Conservation (phyloP, 352 stramenopile species). For the Pythium coloratum region DNA sequence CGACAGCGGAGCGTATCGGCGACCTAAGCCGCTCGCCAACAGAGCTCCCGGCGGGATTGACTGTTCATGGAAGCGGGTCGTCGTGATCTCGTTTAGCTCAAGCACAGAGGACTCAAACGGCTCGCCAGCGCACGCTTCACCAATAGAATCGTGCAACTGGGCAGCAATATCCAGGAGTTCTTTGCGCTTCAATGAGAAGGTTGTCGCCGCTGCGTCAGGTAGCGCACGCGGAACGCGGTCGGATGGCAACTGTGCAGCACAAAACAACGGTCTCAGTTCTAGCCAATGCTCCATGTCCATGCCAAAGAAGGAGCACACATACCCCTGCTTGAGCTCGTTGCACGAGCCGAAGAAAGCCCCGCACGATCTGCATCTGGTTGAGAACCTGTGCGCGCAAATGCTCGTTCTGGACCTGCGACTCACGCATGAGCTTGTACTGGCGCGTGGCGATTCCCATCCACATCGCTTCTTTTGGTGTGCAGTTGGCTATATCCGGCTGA, state of each 20-base stretch:
- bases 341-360: constrained; percentile 1
- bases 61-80: neutral
- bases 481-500: neutral
- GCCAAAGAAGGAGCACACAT: neutral
- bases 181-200: constrained; percentile 1
- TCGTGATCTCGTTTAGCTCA: constrained; percentile 4
- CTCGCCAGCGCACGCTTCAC: neutral
- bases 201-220: neutral
- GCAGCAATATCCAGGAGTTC: neutral
- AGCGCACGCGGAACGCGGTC: neutral
- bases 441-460: constrained; percentile 9
- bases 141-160: neutral
- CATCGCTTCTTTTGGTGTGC: neutral
- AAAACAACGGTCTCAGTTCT: no score
- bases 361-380: neutral
- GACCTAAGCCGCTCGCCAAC: neutral
- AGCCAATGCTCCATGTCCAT: no score
- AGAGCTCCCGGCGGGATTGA: neutral
- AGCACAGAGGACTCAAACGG: neutral
- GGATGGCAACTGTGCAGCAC: neutral
- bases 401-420: constrained; percentile 10
- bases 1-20: neutral
- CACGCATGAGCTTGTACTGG: constrained; percentile 15
- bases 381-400: constrained; percentile 9
- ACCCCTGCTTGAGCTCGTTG: constrained; percentile 1